phyloP scores from a whole-genome alignment of 2,329 filamentous ascomycete species.

The Tolypocladium nubicola region DNA sequence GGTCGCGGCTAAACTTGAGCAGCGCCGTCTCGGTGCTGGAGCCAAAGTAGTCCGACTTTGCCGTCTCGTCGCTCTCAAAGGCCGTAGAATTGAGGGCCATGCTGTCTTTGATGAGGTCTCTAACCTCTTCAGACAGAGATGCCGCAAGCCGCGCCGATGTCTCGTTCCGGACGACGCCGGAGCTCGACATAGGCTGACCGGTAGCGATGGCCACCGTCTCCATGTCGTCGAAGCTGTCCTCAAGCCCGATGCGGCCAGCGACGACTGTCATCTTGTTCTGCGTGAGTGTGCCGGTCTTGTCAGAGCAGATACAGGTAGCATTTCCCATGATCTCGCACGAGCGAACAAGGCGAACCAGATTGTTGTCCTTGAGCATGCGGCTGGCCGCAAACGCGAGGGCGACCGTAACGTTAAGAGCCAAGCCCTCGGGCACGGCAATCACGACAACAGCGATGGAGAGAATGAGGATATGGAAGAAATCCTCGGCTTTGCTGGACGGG shows the following conservation, averaged over 20 bases:
- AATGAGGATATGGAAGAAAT: slow-evolving; percentile 48
- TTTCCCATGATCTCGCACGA: slow-evolving; percentile 57
- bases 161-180: slow-evolving; percentile 12
- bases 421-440: slow-evolving; percentile 49
- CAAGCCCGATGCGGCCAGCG: slow-evolving; percentile 39
- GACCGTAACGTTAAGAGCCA: slow-evolving; percentile 50
- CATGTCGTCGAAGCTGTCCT: slow-evolving; percentile 24
- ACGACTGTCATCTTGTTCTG: slow-evolving; percentile 55
- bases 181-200: slow-evolving; percentile 10
- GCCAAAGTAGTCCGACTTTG: slow-evolving; percentile 33
- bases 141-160: slow-evolving; percentile 18
- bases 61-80: slow-evolving; percentile 33
- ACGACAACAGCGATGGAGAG: slow-evolving; percentile 48
- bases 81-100: slow-evolving; percentile 41
- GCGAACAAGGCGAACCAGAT: slow-evolving; percentile 46
- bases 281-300: slow-evolving; percentile 56
- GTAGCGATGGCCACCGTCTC: slow-evolving; percentile 12
- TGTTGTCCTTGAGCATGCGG: slow-evolving; percentile 53
- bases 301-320: slow-evolving; percentile 52
- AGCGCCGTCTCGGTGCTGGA: slow-evolving; percentile 46
- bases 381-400: slow-evolving; percentile 53
- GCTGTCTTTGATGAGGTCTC: slow-evolving; percentile 25
- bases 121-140: slow-evolving; percentile 21
- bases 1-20: slow-evolving; percentile 37
- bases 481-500: slow-evolving; percentile 40